phyloP scores from a whole-genome alignment of 2,329 filamentous ascomycete genomes.

The Podosphaera fusca region DNA sequence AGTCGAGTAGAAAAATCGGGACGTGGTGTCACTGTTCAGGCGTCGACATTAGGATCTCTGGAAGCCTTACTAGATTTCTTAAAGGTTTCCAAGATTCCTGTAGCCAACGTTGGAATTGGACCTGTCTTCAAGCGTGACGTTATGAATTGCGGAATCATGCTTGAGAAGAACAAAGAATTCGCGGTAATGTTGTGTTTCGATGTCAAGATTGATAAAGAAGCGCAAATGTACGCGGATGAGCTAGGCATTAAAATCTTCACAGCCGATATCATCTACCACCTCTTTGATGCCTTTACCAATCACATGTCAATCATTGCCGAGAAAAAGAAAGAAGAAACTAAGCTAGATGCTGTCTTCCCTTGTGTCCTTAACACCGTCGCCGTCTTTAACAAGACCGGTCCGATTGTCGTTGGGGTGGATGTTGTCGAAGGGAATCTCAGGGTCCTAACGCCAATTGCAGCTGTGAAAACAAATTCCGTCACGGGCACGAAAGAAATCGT shows the following conservation, averaged over 20 bases:
- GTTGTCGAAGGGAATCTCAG: slow-evolving; percentile 74
- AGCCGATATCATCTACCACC: slow-evolving; percentile 95
- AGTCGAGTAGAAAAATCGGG: slow-evolving; percentile 79
- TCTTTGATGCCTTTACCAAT: slow-evolving; percentile 90
- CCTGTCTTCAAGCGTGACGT: slow-evolving; percentile 97
- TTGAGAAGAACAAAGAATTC: slow-evolving; percentile 84
- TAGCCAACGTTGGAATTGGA: slow-evolving; percentile 90
- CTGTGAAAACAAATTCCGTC: slow-evolving; percentile 56
- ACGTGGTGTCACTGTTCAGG: slow-evolving; percentile 88
- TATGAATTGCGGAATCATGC: slow-evolving; percentile 84
- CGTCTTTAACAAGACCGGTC: slow-evolving; percentile 94
- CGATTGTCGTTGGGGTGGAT: slow-evolving; percentile 88
- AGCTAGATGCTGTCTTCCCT: slow-evolving; percentile 89
- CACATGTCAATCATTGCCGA: slow-evolving; percentile 75
- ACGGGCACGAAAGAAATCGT: slow-evolving; percentile 71
- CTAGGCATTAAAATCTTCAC: slow-evolving; percentile 95
- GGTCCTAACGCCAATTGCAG: slow-evolving; percentile 74
- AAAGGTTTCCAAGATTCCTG: slow-evolving; percentile 86
- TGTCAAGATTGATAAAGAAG: slow-evolving; percentile 97
- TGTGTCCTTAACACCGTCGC: slow-evolving; percentile 76
- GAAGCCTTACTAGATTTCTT: slow-evolving; percentile 94
- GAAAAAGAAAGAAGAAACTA: slow-evolving; percentile 89
- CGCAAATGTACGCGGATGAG: slow-evolving; percentile 71
- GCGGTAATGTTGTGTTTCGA: slow-evolving; percentile 99
- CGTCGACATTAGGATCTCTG: slow-evolving; percentile 87